Evolutionary conservation across 345 rosid species (phyloP).

Genomic region (Salix brachista): DNA sequence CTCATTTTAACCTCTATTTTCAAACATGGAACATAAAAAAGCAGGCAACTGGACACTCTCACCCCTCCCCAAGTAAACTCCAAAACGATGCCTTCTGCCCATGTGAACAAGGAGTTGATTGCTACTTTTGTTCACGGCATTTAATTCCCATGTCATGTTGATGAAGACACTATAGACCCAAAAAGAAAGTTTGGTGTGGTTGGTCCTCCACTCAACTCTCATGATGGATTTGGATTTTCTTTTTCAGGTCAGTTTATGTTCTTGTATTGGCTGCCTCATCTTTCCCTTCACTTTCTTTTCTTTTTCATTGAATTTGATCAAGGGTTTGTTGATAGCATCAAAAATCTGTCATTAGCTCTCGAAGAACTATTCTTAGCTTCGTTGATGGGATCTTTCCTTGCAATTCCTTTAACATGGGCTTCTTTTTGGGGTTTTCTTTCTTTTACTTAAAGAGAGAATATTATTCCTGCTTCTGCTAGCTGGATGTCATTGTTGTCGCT

Average conservation of each 20-base stretch:
- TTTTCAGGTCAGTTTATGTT: not conserved
- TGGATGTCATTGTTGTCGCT: not conserved
- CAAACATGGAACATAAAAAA: not conserved
- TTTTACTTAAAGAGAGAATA: slow-evolving; percentile 15
- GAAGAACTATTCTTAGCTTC: slow-evolving; percentile 2
- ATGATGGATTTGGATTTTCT: not conserved
- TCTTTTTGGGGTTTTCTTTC: not conserved
- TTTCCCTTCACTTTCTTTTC: not conserved
- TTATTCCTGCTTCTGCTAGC: slow-evolving; percentile 15
- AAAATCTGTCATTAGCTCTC: not conserved
- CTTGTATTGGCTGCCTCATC: not conserved
- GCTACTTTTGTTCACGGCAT: not conserved
- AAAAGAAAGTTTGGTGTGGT: not conserved
- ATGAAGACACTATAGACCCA: not conserved
- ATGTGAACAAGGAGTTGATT: not conserved
- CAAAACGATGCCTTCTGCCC: not conserved
- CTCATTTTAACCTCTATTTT: not conserved
- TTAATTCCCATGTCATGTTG: not conserved
- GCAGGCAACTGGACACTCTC: not conserved
- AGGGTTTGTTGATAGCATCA: not conserved
- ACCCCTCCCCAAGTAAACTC: not conserved
- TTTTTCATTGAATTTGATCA: not conserved
- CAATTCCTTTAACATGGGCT: not conserved
- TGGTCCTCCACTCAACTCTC: not conserved
- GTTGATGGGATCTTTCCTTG: not conserved